phyloP scores from a whole-genome alignment of 768 basidiomycete species.

The Boletus reticulatus region DNA sequence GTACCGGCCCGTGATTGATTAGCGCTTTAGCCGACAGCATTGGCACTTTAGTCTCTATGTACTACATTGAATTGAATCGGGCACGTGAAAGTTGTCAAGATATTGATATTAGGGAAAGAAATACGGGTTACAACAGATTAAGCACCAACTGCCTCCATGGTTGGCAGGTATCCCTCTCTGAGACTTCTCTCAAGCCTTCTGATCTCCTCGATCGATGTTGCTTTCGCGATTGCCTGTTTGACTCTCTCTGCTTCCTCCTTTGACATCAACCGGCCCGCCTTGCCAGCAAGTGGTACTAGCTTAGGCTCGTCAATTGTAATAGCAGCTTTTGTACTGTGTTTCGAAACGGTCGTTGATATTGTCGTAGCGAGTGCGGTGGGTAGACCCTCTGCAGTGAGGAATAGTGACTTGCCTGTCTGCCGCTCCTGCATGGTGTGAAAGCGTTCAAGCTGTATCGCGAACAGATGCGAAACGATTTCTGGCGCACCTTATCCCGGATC shows the following conservation, averaged over 20 bases:
- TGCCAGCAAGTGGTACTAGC: constrained; percentile 49
- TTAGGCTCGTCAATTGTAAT: constrained; percentile 81
- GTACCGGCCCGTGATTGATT: no score
- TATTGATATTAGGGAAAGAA: constrained; percentile 27
- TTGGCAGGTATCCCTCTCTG: constrained; percentile 81
- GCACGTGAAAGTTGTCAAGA: constrained; percentile 5
- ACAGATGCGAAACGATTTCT: constrained; percentile 28
- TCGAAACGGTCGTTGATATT: constrained; percentile 70
- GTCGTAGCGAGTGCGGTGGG: constrained; percentile 79
- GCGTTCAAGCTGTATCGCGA: constrained; percentile 27
- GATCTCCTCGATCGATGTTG: constrained; percentile 90
- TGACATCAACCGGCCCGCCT: constrained; percentile 85
- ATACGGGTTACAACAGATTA: constrained; percentile 42
- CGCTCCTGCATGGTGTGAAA: constrained; percentile 61
- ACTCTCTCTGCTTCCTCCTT: constrained; percentile 89
- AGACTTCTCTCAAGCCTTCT: constrained; percentile 77
- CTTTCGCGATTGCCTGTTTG: constrained; percentile 82
- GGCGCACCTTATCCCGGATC: constrained; percentile 89
- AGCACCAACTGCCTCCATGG: constrained; percentile 75
- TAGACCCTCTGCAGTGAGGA: constrained; percentile 76
- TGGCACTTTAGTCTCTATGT: neutral
- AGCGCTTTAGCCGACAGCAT: no score
- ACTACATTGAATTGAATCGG: neutral
- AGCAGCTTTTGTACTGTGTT: constrained; percentile 56
- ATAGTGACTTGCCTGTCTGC: constrained; percentile 66